Evolutionary conservation across 306 rosid genomes (phyloP).

Genomic region (Prinsepia uniflora): DNA sequence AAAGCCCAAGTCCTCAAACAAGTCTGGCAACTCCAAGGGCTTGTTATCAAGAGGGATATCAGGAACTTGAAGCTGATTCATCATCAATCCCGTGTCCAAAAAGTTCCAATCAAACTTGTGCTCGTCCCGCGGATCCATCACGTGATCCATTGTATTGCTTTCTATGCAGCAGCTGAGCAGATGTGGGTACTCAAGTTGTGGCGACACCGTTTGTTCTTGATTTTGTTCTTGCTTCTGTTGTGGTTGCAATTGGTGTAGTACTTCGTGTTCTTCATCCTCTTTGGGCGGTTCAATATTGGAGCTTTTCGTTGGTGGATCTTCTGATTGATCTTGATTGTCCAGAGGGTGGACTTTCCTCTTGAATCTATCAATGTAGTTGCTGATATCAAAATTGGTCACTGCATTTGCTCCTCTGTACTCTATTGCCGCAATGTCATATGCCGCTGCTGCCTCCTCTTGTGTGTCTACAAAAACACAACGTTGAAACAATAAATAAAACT

Average conservation of each 20-base stretch:
- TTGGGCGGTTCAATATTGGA: constrained; percentile 12
- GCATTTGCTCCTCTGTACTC: constrained; percentile 86
- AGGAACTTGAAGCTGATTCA: constrained; percentile 30
- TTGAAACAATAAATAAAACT: neutral
- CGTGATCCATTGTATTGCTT: constrained; percentile 24
- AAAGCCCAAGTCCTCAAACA: constrained; percentile 45
- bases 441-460: constrained; percentile 92
- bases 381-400: constrained; percentile 79
- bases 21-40: constrained; percentile 28
- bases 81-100: constrained; percentile 36
- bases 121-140: constrained; percentile 37
- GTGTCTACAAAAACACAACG: constrained; percentile 45
- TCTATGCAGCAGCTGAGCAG: constrained; percentile 29
- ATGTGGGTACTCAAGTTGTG: constrained; percentile 15
- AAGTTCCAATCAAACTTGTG: constrained; percentile 54
- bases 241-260: constrained; percentile 13
- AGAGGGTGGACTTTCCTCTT: constrained; percentile 16
- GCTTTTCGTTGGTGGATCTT: constrained; percentile 22
- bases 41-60: constrained; percentile 31
- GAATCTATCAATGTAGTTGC: constrained; percentile 50
- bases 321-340: constrained; percentile 12
- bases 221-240: neutral
- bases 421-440: constrained; percentile 88
- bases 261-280: constrained; percentile 18
- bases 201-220: constrained; percentile 6